Evolutionary conservation across 768 basidiomycete genomes (phyloP), one percentile per base, ranked within the genome.

Genomic region (Amanita polypyramis): DNA sequence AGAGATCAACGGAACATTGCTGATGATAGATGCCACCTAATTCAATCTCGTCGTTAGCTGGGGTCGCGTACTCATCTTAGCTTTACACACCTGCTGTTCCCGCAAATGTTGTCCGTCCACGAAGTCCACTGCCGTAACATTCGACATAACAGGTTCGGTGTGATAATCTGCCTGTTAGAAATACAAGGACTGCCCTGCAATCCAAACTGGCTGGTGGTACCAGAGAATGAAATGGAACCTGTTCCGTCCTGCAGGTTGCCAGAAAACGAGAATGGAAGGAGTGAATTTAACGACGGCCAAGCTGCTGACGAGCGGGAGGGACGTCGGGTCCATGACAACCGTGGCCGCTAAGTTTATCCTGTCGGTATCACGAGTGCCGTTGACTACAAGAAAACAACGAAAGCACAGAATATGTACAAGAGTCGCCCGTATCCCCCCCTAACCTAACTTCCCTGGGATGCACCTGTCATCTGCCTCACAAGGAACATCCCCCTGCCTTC

Each of bases 381-480:
- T 27, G 15, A 42, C 25, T 42, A 42, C 40, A 41, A 27, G 23
- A 41, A 41, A 41, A 36, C 35, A 36, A 15, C n/a, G 35, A 14
- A 34, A 40, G 11, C 38, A 40, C n/a, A n/a, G n/a, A 40, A 27
- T 41, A 21, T 20, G 33, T 23, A 20, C 30, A 35, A 7, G 2
- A 15, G 8, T 11, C 17, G 5, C 7, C 19, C 25, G 25, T n/a
- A n/a, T 12, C 25, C 5, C n/a, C 25, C 50, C 50, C 17, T 40
- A 38, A 33, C 23, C 15, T 46, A 40, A 34, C 40, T 52, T n/a
- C 43, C 50, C 32, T 53, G 55, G 9, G 57, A 56, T 17, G 62
- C 70, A 21, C 85, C 87, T 6, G 88, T 90, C 70, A 90, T 70
- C 60, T 90, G 86, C 56, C 78, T 70, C 39, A 89, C 83, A 49